Percentiles rank a stretch among this genome's conserved stretches.
These are phyloP conservation scores for Euryodendron excelsum DNA, from an alignment of 148 eudicot genomes.

Conservation along the genomic window DNA sequence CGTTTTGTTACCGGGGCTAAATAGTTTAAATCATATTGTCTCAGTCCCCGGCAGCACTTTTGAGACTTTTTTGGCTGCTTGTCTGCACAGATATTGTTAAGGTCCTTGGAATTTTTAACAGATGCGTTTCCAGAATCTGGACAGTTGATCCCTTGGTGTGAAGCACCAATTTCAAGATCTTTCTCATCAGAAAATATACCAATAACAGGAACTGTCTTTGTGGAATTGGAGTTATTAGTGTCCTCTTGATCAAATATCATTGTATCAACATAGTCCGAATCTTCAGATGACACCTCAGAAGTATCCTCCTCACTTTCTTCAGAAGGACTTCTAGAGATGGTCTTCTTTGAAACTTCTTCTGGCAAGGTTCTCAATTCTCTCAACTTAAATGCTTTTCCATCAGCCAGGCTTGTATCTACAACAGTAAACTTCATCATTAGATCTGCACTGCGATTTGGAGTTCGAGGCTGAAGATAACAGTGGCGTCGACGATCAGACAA, in stretches of 20 bases:
- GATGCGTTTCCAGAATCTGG: constrained; percentile 4
- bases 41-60: constrained; percentile 17
- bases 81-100: background rate
- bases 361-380: constrained; percentile 36
- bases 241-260: background rate
- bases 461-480: constrained; percentile 45
- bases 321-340: background rate
- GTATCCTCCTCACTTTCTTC: constrained; percentile 22
- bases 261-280: constrained; percentile 22
- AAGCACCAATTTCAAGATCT: constrained; percentile 1
- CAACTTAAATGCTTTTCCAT: constrained; percentile 25
- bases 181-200: constrained; percentile 3
- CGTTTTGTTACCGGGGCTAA: constrained; percentile 26
- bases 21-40: constrained; percentile 16
- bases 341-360: constrained; percentile 11
- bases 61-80: constrained; percentile 24
- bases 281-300: constrained; percentile 21
- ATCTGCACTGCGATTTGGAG: constrained; percentile 22
- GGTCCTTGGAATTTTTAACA: constrained; percentile 9
- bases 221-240: background rate
- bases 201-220: constrained; percentile 1
- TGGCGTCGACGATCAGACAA: constrained; percentile 28
- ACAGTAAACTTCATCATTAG: constrained; percentile 37
- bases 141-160: background rate
- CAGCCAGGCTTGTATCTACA: constrained; percentile 40